These are phyloP conservation scores for Neurospora sp. DNA, from an alignment of 495 filamentous ascomycete genomes.

Conservation along the genomic window DNA sequence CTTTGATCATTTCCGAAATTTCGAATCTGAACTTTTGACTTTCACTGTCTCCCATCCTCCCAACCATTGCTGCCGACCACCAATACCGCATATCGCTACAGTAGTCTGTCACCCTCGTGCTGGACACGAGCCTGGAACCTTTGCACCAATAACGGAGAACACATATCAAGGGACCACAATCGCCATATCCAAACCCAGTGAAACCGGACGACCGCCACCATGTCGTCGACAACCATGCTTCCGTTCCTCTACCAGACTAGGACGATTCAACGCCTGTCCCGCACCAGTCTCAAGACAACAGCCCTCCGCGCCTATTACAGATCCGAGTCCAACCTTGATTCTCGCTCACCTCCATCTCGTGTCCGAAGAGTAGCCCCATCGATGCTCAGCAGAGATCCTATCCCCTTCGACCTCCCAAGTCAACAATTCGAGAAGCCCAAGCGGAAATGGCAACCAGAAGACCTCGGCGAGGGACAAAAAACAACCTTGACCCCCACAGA, in stretches of 20 bases:
- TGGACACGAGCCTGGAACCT: too few species aligned
- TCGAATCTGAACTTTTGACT: neutral
- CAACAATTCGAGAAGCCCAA: conserved; percentile 5
- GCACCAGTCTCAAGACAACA: conserved; percentile 4
- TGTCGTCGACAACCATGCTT: conserved; percentile 30
- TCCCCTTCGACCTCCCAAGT: conserved; percentile 28
- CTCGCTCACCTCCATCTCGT: neutral
- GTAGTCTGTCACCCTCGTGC: neutral
- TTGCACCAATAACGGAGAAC: too few species aligned
- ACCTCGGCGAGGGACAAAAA: conserved; percentile 6
- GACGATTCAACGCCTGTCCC: conserved; percentile 38
- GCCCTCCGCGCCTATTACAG: conserved; percentile 12
- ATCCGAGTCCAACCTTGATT: neutral
- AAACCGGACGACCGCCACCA: conserved; percentile 2
- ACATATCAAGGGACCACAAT: neutral
- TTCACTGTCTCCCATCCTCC: neutral
- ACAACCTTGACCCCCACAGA: conserved; percentile 50
- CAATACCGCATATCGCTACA: neutral
- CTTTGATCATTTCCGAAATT: neutral
- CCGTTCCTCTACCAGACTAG: conserved; percentile 67
- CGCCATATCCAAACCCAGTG: neutral
- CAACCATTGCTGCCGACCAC: neutral
- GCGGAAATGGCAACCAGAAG: conserved; percentile 1
- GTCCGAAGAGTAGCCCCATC: neutral
- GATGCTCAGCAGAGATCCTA: conserved; percentile 13